phyloP scores from a whole-genome alignment of 257 asterid genomes.

The Linderniella brevidens region DNA sequence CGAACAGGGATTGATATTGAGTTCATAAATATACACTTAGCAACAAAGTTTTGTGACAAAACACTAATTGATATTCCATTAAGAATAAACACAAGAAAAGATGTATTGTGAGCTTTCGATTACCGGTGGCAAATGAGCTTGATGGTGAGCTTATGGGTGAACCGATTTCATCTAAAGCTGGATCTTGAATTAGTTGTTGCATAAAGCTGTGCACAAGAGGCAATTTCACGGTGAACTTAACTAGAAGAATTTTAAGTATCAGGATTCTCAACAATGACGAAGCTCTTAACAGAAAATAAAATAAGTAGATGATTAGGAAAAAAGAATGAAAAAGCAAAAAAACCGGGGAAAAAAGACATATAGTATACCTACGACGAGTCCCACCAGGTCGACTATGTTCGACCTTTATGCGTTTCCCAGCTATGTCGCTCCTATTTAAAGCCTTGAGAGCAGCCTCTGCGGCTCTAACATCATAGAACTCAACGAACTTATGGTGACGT shows the following conservation, averaged over 20 bases:
- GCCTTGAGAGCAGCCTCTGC: conserved; percentile 97
- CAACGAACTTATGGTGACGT: conserved; percentile 89
- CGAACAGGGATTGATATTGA: neutral
- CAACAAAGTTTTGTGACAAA: neutral
- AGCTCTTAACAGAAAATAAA: neutral
- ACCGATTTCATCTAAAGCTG: conserved; percentile 75
- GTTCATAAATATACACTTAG: too few species aligned
- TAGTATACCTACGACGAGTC: conserved; percentile 68
- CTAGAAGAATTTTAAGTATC: neutral
- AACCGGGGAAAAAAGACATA: neutral
- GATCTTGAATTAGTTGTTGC: conserved; percentile 83
- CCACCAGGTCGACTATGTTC: conserved; percentile 99
- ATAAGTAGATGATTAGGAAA: neutral
- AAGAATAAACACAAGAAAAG: neutral
- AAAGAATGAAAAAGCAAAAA: neutral
- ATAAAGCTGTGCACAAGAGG: conserved; percentile 39
- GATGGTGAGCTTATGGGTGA: conserved; percentile 93
- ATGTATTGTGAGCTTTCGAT: neutral
- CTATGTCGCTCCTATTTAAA: conserved; percentile 84
- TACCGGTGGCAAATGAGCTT: conserved; percentile 20
- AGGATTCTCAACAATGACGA: neutral
- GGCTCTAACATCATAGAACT: conserved; percentile 90
- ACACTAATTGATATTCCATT: neutral
- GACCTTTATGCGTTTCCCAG: conserved; percentile 95
- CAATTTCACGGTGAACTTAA: neutral